A percentile compares a stretch with the other conserved stretches of the same genome.
These are phyloP conservation scores for Penicillium silybi DNA, from an alignment of 495 filamentous ascomycete genomes.

Conservation along the genomic window DNA sequence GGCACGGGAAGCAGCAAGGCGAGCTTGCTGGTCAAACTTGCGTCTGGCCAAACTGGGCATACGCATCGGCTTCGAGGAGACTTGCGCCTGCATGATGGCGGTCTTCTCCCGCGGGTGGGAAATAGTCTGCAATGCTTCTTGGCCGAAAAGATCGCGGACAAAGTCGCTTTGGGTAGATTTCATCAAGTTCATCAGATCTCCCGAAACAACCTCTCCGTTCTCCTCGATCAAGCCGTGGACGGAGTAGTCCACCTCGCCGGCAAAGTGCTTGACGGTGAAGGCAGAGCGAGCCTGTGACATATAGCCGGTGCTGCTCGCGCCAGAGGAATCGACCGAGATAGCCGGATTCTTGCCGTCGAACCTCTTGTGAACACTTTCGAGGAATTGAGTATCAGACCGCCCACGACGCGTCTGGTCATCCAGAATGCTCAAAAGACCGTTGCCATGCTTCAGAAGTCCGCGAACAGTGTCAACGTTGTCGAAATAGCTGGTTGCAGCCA, in stretches of 20 bases:
- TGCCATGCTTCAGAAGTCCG: slow-evolving; percentile 83
- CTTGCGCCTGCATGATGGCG: slow-evolving; percentile 92
- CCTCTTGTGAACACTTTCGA: slow-evolving; percentile 84
- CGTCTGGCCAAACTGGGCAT: slow-evolving; percentile 88
- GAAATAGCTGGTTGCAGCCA: slow-evolving; percentile 91
- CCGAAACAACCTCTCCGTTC: slow-evolving; percentile 93
- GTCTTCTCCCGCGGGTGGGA: slow-evolving; percentile 86
- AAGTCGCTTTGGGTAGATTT: slow-evolving; percentile 83
- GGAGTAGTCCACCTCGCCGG: slow-evolving; percentile 94
- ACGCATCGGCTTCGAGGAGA: slow-evolving; percentile 88
- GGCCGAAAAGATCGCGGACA: slow-evolving; percentile 83
- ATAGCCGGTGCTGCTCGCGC: slow-evolving; percentile 71
- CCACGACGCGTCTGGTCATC: slow-evolving; percentile 92
- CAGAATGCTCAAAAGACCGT: slow-evolving; percentile 87
- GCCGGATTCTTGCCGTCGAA: slow-evolving; percentile 93
- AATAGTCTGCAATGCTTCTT: slow-evolving; percentile 85
- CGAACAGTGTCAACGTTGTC: slow-evolving; percentile 94
- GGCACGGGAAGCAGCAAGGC: slow-evolving; percentile 25
- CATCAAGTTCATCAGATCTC: slow-evolving; percentile 94
- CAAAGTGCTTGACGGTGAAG: slow-evolving; percentile 92
- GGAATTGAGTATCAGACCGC: slow-evolving; percentile 79
- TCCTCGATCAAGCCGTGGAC: slow-evolving; percentile 82
- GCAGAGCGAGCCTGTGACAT: slow-evolving; percentile 67
- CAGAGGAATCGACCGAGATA: slow-evolving; percentile 68
- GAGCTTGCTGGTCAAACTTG: slow-evolving; percentile 51